Evolutionary conservation across 2,329 filamentous ascomycete genomes (phyloP).

Genomic region (Gaeumannomyces sp.): DNA sequence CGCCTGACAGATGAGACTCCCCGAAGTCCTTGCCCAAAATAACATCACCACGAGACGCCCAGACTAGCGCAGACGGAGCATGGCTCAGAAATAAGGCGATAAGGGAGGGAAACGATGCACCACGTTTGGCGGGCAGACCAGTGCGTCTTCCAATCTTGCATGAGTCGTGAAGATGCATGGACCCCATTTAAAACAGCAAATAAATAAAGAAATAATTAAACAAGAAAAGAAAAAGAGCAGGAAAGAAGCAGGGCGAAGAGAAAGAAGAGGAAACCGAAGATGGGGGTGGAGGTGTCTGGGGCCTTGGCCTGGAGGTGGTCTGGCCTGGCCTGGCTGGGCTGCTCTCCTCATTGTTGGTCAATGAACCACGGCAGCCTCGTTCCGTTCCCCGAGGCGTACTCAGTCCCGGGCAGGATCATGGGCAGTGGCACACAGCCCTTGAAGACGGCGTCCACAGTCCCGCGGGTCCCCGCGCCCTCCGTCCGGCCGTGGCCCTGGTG

Average conservation of each 20-base stretch:
- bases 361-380: conserved; percentile 36
- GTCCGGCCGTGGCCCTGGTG: too few species aligned
- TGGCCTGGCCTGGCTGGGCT: too few species aligned
- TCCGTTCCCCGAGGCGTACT: conserved; percentile 34
- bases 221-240: neutral
- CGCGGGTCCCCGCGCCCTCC: neutral
- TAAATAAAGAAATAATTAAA: neutral
- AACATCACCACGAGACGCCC: too few species aligned
- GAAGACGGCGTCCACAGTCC: conserved; percentile 41
- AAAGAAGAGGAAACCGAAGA: neutral
- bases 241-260: neutral
- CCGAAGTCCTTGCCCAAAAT: too few species aligned
- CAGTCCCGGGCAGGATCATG: conserved; percentile 52
- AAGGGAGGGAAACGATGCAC: too few species aligned
- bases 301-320: too few species aligned
- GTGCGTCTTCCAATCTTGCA: too few species aligned
- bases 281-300: too few species aligned
- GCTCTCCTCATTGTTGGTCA: conserved; percentile 8
- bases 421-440: conserved; percentile 53
- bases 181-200: neutral
- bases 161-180: neutral
- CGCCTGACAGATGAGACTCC: too few species aligned
- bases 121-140: too few species aligned
- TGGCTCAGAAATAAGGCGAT: too few species aligned
- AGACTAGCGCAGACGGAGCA: too few species aligned